Evolutionary conservation across 768 basidiomycete species (phyloP).

Genomic region (Trichaptum fuscoviolaceum): DNA sequence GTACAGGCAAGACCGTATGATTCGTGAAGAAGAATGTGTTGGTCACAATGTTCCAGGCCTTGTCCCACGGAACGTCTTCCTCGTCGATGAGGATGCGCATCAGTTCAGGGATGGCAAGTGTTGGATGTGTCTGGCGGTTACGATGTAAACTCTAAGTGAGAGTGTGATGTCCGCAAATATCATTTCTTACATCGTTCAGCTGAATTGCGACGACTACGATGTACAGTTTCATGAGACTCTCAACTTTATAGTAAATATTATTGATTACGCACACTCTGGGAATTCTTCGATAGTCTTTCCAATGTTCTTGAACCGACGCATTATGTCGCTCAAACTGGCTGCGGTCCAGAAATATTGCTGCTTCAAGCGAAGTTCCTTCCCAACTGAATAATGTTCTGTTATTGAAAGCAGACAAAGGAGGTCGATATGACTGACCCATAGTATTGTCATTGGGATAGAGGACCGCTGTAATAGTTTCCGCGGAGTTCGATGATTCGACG

Average conservation of each 20-base stretch:
- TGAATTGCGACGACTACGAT: constrained; percentile 79
- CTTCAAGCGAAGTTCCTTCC: constrained; percentile 86
- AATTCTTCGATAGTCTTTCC: constrained; percentile 76
- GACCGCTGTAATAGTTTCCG: constrained; percentile 90
- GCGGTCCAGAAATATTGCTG: constrained; percentile 98
- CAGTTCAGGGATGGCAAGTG: constrained; percentile 90
- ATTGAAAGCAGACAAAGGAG: background rate
- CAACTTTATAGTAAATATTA: background rate
- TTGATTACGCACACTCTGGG: constrained; percentile 59
- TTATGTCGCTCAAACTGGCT: constrained; percentile 81
- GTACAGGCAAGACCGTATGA: constrained; percentile 84
- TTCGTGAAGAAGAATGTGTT: constrained; percentile 96
- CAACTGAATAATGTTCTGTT: constrained; percentile 40
- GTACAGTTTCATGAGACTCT: too few relatives aligned
- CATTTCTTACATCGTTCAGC: constrained; percentile 72
- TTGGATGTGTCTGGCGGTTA: constrained; percentile 81
- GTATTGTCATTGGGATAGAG: constrained; percentile 95
- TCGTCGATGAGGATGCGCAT: constrained; percentile 92
- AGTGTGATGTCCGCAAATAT: constrained; percentile 6
- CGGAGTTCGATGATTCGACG: constrained; percentile 83
- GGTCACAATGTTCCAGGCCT: constrained; percentile 85
- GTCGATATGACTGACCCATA: constrained; percentile 24
- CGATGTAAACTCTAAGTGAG: background rate
- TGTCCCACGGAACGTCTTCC: constrained; percentile 78
- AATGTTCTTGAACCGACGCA: constrained; percentile 89